Evolutionary conservation across 2,329 filamentous ascomycete genomes (phyloP).

Genomic region (Xylariaceae sp.): DNA sequence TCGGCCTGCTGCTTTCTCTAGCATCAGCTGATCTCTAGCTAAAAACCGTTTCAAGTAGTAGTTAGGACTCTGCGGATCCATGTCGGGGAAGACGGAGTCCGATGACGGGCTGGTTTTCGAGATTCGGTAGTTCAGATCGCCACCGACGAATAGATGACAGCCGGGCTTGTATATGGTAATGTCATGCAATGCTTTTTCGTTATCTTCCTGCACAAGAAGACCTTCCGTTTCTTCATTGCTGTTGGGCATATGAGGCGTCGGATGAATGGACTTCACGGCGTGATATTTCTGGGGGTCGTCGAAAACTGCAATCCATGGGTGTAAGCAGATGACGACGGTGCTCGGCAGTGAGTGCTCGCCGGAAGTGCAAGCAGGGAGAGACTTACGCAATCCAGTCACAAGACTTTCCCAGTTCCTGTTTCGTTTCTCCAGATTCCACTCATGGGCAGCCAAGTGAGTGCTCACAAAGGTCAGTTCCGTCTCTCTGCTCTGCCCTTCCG

Average conservation of each 20-base stretch:
- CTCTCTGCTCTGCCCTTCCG: conserved; percentile 31
- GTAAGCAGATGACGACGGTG: conserved; percentile 5
- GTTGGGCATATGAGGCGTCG: conserved; percentile 15
- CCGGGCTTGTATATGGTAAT: conserved; percentile 68
- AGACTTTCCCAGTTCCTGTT: conserved; percentile 89
- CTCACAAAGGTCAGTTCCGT: conserved; percentile 78
- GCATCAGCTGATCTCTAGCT: conserved; percentile 69
- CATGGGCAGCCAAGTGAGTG: conserved; percentile 84
- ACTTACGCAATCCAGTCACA: conserved; percentile 56
- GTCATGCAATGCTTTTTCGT: conserved; percentile 44
- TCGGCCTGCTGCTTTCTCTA: conserved; percentile 62
- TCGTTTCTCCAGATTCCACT: conserved; percentile 66
- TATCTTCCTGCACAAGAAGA: conserved; percentile 23
- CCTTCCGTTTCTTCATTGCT: conserved; percentile 20
- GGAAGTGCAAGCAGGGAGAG: neutral
- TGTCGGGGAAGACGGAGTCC: conserved; percentile 58
- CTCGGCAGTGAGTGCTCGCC: neutral
- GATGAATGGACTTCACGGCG: conserved; percentile 5
- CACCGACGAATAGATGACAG: conserved; percentile 77
- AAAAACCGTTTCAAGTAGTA: conserved; percentile 66
- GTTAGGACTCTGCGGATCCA: conserved; percentile 47
- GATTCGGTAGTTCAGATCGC: conserved; percentile 94
- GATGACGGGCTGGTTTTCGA: conserved; percentile 58
- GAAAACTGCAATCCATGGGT: conserved; percentile 52
- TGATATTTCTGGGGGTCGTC: conserved; percentile 43